Evolutionary conservation across 2,329 filamentous ascomycete species (phyloP), one percentile per base, ranked within the genome.

Genomic region (Hypoxylon rubiginosum): DNA sequence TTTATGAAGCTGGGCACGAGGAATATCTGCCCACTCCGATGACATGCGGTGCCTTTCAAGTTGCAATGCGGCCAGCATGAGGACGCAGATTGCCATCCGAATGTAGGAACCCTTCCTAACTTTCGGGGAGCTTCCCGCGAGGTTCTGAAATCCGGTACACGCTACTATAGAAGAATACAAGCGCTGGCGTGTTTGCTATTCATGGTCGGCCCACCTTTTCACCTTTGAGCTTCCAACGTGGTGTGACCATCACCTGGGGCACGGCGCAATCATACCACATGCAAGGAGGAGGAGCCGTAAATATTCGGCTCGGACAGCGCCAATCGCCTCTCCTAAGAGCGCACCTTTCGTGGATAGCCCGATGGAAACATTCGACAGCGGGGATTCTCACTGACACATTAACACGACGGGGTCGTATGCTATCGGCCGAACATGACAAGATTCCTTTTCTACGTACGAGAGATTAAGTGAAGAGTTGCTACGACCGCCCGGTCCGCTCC

Each of bases 401-500:
- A 30, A 17, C 13, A 43, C 32, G 11, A 13, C 24, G 15, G 26
- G 46, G 30, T 60, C 56, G 11, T 39, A 46, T 11, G 55, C 28
- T 51, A 17, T 63, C 58, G 41, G 46, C 51, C 51, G 32, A 49
- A 30, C 1, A 57, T 54, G 24, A 55, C 7, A 4, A 50, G 36
- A 56, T 50, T 49, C 10, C 5, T 30, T 45, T 36, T 34, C 39
- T 45, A 39, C 15, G 9, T 36, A 52, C 9, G n/a, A n/a, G n/a
- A n/a, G n/a, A n/a, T n/a, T n/a, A n/a, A n/a, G n/a, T n/a, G n/a
- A n/a, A n/a, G n/a, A n/a, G n/a, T n/a, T n/a, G n/a, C n/a, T 39
- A 39, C 6, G 24, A 30, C 64, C 67, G 39, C 61, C 64, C 67
- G 8, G 46, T 65, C 52, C 19, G 54, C 34, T 52, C 45, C 24